These are phyloP conservation scores for Aspergillus viridinutans DNA, from an alignment of 2,329 filamentous ascomycete genomes.

Conservation along the genomic window DNA sequence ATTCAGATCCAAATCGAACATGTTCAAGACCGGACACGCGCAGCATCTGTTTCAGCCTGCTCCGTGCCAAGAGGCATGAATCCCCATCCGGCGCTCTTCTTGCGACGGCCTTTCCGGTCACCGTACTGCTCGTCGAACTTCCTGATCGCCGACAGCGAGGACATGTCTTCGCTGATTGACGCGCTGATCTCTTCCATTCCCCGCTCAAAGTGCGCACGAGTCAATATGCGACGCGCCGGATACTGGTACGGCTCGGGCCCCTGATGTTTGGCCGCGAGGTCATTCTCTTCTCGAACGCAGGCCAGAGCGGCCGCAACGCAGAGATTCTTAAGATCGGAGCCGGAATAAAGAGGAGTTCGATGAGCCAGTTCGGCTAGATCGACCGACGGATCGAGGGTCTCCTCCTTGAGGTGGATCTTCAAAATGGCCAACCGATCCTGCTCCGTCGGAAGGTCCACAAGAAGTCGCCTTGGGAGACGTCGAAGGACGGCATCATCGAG, in stretches of 20 bases:
- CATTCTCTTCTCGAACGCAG: constrained; percentile 47
- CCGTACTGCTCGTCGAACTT: constrained; percentile 97
- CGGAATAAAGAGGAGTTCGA: constrained; percentile 48
- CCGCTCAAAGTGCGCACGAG: constrained; percentile 70
- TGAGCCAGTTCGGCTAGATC: constrained; percentile 41
- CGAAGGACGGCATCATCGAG: constrained; percentile 63
- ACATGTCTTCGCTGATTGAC: constrained; percentile 92
- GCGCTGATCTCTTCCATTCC: constrained; percentile 86
- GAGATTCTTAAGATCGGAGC: constrained; percentile 51
- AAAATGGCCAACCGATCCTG: constrained; percentile 46
- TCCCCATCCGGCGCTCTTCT: constrained; percentile 53
- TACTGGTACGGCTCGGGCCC: constrained; percentile 52
- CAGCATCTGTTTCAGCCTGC: constrained; percentile 32
- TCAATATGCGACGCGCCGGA: constrained; percentile 65
- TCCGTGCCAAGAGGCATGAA: constrained; percentile 41
- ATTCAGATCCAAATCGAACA: not conserved
- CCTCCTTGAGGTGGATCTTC: constrained; percentile 47
- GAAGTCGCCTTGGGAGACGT: constrained; percentile 46
- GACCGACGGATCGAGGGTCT: constrained; percentile 40
- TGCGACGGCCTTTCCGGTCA: constrained; percentile 65
- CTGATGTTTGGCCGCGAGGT: constrained; percentile 32
- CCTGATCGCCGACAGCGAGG: constrained; percentile 74
- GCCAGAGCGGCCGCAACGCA: constrained; percentile 48
- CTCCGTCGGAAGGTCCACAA: constrained; percentile 47
- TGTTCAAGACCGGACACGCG: constrained; percentile 38